phyloP scores from a whole-genome alignment of 257 asterid genomes.

The Ehretia macrophylla region DNA sequence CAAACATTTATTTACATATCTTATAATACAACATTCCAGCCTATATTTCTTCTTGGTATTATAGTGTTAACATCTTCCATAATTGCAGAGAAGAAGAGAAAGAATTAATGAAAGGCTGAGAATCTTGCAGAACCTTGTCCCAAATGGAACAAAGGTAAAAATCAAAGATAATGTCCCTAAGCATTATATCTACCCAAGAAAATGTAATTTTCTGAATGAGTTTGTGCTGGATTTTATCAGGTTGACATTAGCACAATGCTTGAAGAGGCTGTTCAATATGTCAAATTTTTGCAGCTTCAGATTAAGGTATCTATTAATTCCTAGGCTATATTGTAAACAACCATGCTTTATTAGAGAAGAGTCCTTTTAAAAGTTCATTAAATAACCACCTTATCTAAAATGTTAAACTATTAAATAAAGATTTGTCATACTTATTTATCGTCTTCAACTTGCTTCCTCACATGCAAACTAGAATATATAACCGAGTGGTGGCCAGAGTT shows the following conservation, averaged over 20 bases:
- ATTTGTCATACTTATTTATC: too few relatives aligned
- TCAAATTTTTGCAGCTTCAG: constrained; percentile 82
- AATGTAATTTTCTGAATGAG: neutral
- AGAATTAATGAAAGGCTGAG: constrained; percentile 79
- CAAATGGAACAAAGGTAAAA: constrained; percentile 81
- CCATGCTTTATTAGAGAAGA: too few relatives aligned
- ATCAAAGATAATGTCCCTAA: neutral
- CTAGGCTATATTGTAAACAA: neutral
- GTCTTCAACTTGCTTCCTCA: too few relatives aligned
- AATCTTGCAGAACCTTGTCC: constrained; percentile 83
- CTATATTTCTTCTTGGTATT: neutral
- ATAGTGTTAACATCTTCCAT: neutral
- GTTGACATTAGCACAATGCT: constrained; percentile 98
- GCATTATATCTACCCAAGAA: neutral
- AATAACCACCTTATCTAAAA: too few relatives aligned
- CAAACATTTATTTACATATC: too few relatives aligned
- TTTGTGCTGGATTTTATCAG: constrained; percentile 12
- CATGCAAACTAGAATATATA: too few relatives aligned
- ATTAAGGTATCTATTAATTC: constrained; percentile 52
- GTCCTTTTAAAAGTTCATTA: too few relatives aligned
- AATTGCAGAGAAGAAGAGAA: constrained; percentile 76
- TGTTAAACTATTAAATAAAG: too few relatives aligned
- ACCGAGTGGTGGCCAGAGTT: too few relatives aligned
- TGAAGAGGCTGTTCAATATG: constrained; percentile 90
- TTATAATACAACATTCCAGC: too few relatives aligned